Base-by-base conservation (phyloP, 306 rosid genomes). In the Gastrolobium bilobum region DNA sequence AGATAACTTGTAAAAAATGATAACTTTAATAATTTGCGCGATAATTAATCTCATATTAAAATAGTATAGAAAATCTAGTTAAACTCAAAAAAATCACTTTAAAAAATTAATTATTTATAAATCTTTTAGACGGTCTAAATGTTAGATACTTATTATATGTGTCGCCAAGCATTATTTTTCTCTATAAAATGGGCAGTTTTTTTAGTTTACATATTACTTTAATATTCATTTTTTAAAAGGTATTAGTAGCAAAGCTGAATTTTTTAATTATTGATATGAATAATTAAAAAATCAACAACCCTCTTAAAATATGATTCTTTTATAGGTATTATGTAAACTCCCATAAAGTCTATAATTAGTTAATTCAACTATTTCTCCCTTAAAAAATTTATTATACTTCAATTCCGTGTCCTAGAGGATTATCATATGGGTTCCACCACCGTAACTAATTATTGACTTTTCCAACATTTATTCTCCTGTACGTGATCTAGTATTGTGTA, bases 391-490 rank as follows among this genome's bases (percentile, higher is more conserved):
- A 56, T 67, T 68, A 68, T 0, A 58, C 4, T 58, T 46, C 2
- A 13, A 48, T 69, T 59, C 20, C 71, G 34, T 34, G 68, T 11
- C 30, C 15, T 2, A 2, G 7, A 10, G 4, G 80, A 48, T 61
- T 35, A 66, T 43, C 8, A 46, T 77, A 4, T 10, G 26, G 38
- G 51, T 26, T 58, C 57, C 79, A 50, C 47, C 78, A 51, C 50
- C 66, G 4, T 71, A 79, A 79, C 83, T 71, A 79, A 79, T 73
- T 50, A 26, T 0, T 0, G 77, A 71, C 66, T 56, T 71, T 71
- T 71, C 50, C 4, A 14, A 2, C 30, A n/a, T 51, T 56, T 56
- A 11, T 56, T 53, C 13, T 53, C 6, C 20, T 53, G 8, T 2
- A 4, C 3, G 8, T 9, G 15, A 10, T 47, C 1, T 20, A 20